Evolutionary conservation across 306 rosid genomes (phyloP).

Genomic region (Quercus mongolica): DNA sequence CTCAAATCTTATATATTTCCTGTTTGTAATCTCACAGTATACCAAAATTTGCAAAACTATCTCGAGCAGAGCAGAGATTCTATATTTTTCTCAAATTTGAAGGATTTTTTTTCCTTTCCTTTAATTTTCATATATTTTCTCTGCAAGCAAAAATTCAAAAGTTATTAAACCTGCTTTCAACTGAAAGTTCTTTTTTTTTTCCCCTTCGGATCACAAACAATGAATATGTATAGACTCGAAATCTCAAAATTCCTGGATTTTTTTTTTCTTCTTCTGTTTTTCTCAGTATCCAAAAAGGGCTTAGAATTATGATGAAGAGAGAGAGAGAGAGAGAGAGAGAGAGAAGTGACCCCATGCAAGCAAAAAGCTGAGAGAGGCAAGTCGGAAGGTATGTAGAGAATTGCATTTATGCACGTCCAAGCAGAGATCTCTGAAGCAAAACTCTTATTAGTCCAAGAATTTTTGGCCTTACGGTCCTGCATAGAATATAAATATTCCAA

Average conservation of each 20-base stretch:
- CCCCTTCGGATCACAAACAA: not conserved
- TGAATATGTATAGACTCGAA: not conserved
- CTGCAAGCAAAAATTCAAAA: no score
- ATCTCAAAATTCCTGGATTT: not conserved
- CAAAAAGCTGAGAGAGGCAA: slow-evolving; percentile 53
- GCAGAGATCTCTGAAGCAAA: slow-evolving; percentile 31
- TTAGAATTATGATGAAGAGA: not conserved
- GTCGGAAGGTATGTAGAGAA: slow-evolving; percentile 46
- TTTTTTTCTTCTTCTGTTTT: not conserved
- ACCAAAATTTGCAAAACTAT: slow-evolving; percentile 20
- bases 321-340: slow-evolving; percentile 20
- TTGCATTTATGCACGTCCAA: slow-evolving; percentile 47
- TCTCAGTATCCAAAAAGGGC: slow-evolving; percentile 20
- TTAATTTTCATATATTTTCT: no score
- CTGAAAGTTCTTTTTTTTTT: not conserved
- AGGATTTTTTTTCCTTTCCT: no score
- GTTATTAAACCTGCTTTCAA: not conserved
- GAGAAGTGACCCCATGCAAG: slow-evolving; percentile 71
- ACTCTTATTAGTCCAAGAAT: slow-evolving; percentile 21
- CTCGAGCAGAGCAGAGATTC: not conserved
- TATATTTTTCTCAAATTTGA: not conserved
- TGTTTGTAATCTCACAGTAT: slow-evolving; percentile 18
- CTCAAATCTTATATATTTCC: slow-evolving; percentile 12
- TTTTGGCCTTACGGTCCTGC: slow-evolving; percentile 23
- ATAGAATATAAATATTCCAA: not conserved